Evolutionary conservation across 495 filamentous ascomycete species (phyloP).

Genomic region (Pyrenula aspistea): DNA sequence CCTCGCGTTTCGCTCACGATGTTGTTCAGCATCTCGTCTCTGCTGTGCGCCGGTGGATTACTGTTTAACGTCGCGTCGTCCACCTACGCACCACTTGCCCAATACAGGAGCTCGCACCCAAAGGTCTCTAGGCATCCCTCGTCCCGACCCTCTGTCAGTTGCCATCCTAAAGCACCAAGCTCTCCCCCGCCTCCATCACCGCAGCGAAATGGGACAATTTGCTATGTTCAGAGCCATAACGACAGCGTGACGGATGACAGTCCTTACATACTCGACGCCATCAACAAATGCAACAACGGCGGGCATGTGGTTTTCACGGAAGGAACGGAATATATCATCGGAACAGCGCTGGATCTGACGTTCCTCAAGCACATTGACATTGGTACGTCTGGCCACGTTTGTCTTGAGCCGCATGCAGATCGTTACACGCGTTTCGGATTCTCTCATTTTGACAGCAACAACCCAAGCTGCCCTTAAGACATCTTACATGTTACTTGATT

Average conservation of each 20-base stretch:
- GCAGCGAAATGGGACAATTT: conserved; percentile 17
- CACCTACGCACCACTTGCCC: background rate
- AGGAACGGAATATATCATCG: conserved; percentile 44
- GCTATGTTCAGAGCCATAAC: conserved; percentile 22
- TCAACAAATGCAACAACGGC: conserved; percentile 54
- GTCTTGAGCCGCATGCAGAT: background rate
- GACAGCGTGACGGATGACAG: conserved; percentile 44
- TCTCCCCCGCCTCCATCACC: conserved; percentile 18
- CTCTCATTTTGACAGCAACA: background rate
- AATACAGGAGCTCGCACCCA: background rate
- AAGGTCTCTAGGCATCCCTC: background rate
- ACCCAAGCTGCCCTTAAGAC: too few relatives aligned
- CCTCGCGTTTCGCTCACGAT: background rate
- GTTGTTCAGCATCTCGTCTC: background rate
- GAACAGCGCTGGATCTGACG: conserved; percentile 52
- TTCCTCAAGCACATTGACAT: conserved; percentile 54
- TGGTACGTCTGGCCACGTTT: conserved; percentile 12
- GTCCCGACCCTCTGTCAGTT: background rate
- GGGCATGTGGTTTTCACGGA: conserved; percentile 50
- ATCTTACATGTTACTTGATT: too few relatives aligned
- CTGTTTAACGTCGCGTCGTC: background rate
- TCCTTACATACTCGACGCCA: conserved; percentile 39
- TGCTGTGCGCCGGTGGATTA: background rate
- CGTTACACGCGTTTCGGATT: background rate
- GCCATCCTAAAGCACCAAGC: background rate